phyloP scores from a whole-genome alignment of 192 early-diverging fungal genomes.

The Coemansia sp. region DNA sequence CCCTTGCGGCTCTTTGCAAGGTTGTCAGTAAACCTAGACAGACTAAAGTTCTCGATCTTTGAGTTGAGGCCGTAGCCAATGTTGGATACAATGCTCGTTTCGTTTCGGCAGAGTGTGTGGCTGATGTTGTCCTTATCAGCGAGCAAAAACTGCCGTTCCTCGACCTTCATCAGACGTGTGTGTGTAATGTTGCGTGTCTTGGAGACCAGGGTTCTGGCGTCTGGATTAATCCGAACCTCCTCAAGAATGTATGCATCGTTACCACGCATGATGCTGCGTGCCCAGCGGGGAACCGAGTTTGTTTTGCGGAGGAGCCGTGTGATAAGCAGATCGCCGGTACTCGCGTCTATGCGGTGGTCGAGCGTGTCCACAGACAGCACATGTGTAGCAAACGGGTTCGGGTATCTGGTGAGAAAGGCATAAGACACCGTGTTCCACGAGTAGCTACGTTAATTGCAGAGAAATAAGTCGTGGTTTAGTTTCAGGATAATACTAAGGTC shows the following conservation, averaged over 20 bases:
- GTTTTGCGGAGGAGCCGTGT: conserved; percentile 89
- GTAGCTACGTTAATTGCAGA: conserved; percentile 38
- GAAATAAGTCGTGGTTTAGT: neutral
- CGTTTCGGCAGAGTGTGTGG: conserved; percentile 72
- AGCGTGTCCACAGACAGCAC: conserved; percentile 93
- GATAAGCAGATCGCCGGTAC: conserved; percentile 77
- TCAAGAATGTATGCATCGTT: conserved; percentile 91
- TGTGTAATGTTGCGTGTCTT: conserved; percentile 89
- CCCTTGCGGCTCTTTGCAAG: conserved; percentile 50
- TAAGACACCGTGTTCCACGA: conserved; percentile 82
- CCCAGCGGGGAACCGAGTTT: conserved; percentile 87
- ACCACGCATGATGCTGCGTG: conserved; percentile 67
- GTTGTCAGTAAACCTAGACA: conserved; percentile 78
- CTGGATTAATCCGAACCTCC: conserved; percentile 79
- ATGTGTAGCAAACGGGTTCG: conserved; percentile 96
- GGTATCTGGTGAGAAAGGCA: conserved; percentile 93
- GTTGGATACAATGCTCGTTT: conserved; percentile 84
- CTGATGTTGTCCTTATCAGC: conserved; percentile 54
- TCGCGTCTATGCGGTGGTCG: conserved; percentile 74
- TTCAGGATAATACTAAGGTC: neutral
- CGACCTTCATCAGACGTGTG: conserved; percentile 87
- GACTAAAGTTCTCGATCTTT: conserved; percentile 85
- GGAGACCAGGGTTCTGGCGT: conserved; percentile 73
- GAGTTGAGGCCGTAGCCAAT: conserved; percentile 82
- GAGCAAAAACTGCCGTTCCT: conserved; percentile 81